Conservation (phyloP, 116 monocot species). For the Iris pallida region DNA sequence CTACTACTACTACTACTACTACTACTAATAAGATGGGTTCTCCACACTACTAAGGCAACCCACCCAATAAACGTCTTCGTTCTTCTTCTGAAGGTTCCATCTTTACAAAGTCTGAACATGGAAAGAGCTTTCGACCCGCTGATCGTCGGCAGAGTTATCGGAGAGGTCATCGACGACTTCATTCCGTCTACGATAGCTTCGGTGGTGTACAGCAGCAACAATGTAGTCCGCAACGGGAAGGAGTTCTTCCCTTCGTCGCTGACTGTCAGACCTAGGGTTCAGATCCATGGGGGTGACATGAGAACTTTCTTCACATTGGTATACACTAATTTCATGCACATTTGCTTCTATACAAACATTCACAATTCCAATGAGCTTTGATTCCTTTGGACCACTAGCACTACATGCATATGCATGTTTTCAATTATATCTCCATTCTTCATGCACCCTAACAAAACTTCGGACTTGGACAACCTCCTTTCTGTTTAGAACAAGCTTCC, state of each 20-base stretch:
- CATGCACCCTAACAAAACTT: too few relatives aligned
- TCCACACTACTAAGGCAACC: too few relatives aligned
- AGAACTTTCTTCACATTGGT: conserved; percentile 40
- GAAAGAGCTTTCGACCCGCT: conserved; percentile 23
- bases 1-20: too few relatives aligned
- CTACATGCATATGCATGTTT: background rate
- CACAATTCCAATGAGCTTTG: too few relatives aligned
- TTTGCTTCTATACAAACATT: too few relatives aligned
- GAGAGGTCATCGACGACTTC: conserved; percentile 36
- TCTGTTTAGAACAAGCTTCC: too few relatives aligned
- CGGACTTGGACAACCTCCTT: too few relatives aligned
- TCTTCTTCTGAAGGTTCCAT: too few relatives aligned
- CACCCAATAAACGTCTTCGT: too few relatives aligned
- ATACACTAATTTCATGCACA: background rate
- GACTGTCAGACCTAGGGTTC: conserved; percentile 16
- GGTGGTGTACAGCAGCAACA: conserved; percentile 28
- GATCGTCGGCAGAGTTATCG: conserved; percentile 27
- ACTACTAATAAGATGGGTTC: too few relatives aligned
- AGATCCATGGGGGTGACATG: conserved; percentile 25
- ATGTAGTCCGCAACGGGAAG: conserved; percentile 28
- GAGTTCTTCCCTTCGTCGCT: conserved; percentile 29
- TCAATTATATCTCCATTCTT: background rate
- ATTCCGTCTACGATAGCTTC: conserved; percentile 16
- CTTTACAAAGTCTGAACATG: conserved; percentile 10
- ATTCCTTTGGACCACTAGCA: background rate